Conservation (phyloP, 2,329 filamentous ascomycete species). For the Pyrenophora graminea region DNA sequence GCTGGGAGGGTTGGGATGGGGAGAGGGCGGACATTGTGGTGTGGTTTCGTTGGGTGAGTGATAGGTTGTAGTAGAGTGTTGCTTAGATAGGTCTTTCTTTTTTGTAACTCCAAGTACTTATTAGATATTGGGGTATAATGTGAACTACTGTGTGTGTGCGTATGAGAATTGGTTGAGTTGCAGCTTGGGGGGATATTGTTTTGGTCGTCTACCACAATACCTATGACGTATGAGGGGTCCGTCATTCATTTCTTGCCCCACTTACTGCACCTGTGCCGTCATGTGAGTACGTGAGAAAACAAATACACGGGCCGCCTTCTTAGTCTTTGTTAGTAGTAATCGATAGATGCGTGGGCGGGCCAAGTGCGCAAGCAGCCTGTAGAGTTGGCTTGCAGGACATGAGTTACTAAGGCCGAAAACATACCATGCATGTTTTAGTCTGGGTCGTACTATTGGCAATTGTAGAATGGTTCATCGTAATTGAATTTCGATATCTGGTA, state of each 20-base stretch:
- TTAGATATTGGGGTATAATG: neutral
- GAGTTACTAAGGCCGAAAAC: neutral
- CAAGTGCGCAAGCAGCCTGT: neutral
- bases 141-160: neutral
- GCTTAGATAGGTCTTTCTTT: neutral
- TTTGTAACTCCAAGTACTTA: neutral
- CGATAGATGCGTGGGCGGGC: slow-evolving; percentile 1
- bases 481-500: neutral
- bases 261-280: slow-evolving; percentile 7
- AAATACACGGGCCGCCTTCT: slow-evolving; percentile 11
- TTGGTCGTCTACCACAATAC: slow-evolving; percentile 9
- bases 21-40: slow-evolving; percentile 43
- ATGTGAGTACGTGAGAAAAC: slow-evolving; percentile 17
- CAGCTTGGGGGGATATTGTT: slow-evolving; percentile 2
- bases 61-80: neutral
- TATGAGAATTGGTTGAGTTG: slow-evolving; percentile 4
- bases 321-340: slow-evolving; percentile 15
- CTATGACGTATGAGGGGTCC: slow-evolving; percentile 40
- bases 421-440: neutral
- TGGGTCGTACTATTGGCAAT: neutral
- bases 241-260: slow-evolving; percentile 30
- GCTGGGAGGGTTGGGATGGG: slow-evolving; percentile 50
- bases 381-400: neutral
- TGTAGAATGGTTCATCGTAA: neutral
- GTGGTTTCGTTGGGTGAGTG: neutral